These are phyloP conservation scores for Beauveria asiatica DNA, from an alignment of 2,329 filamentous ascomycete genomes.

Conservation along the genomic window DNA sequence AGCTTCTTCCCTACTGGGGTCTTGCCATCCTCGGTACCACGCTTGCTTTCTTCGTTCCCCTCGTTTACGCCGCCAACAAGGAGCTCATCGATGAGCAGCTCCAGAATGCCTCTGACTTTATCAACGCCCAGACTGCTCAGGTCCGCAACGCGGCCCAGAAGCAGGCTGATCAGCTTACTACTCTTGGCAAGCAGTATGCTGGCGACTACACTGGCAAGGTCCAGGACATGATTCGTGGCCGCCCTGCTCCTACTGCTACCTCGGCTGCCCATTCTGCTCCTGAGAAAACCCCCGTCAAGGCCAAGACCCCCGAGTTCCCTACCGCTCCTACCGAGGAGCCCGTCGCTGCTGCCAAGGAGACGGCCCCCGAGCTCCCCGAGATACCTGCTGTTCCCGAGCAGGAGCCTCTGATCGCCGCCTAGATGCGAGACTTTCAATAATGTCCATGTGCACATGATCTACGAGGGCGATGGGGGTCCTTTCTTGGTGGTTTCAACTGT, in stretches of 20 bases:
- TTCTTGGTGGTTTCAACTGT: background rate
- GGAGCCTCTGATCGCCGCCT: conserved; percentile 18
- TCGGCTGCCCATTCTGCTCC: conserved; percentile 22
- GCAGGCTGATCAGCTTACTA: conserved; percentile 54
- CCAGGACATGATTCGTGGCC: conserved; percentile 51
- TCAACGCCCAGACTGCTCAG: conserved; percentile 56
- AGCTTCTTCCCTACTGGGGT: conserved; percentile 63
- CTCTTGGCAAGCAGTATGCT: conserved; percentile 58
- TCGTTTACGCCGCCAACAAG: conserved; percentile 59
- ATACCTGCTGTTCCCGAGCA: conserved; percentile 21
- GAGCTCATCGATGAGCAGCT: conserved; percentile 60
- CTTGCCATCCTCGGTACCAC: conserved; percentile 53
- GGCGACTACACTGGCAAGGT: conserved; percentile 62
- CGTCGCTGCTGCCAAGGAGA: conserved; percentile 16
- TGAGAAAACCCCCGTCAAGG: conserved; percentile 16
- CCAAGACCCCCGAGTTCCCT: conserved; percentile 26
- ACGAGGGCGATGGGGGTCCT: background rate
- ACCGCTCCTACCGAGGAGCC: conserved; percentile 30
- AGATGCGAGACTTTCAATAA: conserved; percentile 7
- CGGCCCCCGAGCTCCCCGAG: conserved; percentile 12
- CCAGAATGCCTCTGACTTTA: conserved; percentile 45
- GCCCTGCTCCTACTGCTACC: conserved; percentile 33
- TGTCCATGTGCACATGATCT: conserved; percentile 12
- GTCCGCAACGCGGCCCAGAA: conserved; percentile 53
- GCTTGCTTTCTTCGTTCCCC: conserved; percentile 51